Evolutionary conservation across 2,329 filamentous ascomycete species (phyloP).

Genomic region (Microcyclosporella mali): DNA sequence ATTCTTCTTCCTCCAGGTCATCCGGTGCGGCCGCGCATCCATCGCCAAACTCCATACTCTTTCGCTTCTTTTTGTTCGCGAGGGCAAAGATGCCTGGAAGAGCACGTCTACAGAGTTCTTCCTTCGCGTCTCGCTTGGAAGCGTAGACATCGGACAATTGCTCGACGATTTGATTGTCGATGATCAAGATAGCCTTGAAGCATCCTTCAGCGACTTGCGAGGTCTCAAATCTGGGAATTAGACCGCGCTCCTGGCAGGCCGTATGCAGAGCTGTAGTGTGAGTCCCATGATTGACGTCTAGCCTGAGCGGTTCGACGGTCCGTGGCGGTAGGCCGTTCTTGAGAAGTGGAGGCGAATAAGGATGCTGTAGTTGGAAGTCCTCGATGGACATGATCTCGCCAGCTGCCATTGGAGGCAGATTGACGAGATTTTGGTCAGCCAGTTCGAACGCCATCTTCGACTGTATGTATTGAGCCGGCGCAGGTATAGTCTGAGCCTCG

Average conservation of each 20-base stretch:
- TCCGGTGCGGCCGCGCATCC: slow-evolving; percentile 3
- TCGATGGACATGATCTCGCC: slow-evolving; percentile 16
- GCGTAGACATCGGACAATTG: slow-evolving; percentile 26
- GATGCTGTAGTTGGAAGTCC: slow-evolving; percentile 19
- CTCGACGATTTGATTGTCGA: slow-evolving; percentile 13
- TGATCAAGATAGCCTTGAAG: slow-evolving; percentile 11
- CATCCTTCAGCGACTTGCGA: slow-evolving; percentile 10
- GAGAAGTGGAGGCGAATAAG: slow-evolving; percentile 14
- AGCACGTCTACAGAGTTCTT: slow-evolving; percentile 33
- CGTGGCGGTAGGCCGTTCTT: slow-evolving; percentile 4
- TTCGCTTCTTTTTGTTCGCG: slow-evolving; percentile 21
- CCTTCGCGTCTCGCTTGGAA: slow-evolving; percentile 41
- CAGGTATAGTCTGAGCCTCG: background rate
- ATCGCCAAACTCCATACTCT: slow-evolving; percentile 9
- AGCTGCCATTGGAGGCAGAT: background rate
- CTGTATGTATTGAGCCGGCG: background rate
- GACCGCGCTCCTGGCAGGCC: slow-evolving; percentile 15
- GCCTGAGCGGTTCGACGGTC: slow-evolving; percentile 2
- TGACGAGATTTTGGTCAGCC: background rate
- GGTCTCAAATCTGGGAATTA: slow-evolving; percentile 12
- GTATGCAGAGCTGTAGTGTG: slow-evolving; percentile 11
- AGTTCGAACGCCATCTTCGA: background rate
- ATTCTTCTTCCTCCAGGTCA: slow-evolving; percentile 28
- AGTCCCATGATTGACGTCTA: slow-evolving; percentile 8
- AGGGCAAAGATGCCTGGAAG: slow-evolving; percentile 28